Evolutionary conservation across 2,329 filamentous ascomycete species (phyloP).

Genomic region (Colletotrichum sansevieriae): DNA sequence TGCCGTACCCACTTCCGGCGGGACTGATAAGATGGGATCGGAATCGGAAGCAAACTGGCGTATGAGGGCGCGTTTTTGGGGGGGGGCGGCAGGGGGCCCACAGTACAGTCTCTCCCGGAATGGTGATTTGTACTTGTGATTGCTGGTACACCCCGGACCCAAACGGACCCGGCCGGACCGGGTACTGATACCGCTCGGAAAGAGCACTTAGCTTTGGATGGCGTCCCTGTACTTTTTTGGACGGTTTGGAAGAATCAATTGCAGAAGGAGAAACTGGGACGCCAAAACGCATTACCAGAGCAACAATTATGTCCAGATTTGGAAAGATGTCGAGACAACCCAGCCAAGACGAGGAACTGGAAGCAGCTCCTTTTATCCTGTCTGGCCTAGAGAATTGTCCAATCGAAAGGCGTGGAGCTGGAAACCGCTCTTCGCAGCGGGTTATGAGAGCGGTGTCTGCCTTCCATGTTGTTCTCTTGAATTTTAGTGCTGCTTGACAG

Average conservation of each 20-base stretch:
- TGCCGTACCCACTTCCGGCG: too few relatives aligned
- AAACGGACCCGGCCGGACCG: neutral
- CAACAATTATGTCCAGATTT: neutral
- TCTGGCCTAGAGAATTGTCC: neutral
- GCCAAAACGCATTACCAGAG: neutral
- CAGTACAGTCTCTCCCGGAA: neutral
- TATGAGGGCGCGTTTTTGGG: too few relatives aligned
- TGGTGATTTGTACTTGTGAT: neutral
- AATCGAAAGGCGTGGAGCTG: neutral
- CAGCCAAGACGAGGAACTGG: neutral
- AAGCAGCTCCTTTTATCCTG: neutral
- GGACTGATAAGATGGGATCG: neutral
- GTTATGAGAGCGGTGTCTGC: neutral
- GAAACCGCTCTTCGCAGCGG: neutral
- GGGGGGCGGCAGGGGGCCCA: too few relatives aligned
- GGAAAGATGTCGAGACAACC: neutral
- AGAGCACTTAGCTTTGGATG: neutral
- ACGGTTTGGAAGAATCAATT: neutral
- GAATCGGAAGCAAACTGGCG: neutral
- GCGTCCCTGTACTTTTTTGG: neutral
- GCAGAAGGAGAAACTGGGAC: neutral
- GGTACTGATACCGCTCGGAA: slow-evolving; percentile 2
- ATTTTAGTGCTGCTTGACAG: neutral
- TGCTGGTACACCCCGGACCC: neutral
- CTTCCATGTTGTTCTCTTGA: neutral